Evolutionary conservation across 2,329 filamentous ascomycete species (phyloP).

Genomic region (Penicillium sp.): DNA sequence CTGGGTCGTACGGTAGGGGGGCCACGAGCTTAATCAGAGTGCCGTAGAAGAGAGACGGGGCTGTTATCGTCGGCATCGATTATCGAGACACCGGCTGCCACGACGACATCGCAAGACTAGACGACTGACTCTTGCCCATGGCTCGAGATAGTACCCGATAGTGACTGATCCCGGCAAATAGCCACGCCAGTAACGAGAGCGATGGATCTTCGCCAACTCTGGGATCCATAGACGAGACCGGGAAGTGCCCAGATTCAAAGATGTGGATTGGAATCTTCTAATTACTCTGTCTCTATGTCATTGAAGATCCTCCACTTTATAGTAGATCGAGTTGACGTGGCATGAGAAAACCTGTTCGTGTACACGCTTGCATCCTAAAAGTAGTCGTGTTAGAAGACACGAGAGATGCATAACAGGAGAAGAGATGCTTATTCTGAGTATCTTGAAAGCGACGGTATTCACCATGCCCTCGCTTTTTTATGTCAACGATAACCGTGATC

Average conservation of each 20-base stretch:
- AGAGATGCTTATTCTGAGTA: neutral
- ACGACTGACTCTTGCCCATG: neutral
- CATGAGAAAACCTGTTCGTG: neutral
- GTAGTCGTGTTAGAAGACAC: neutral
- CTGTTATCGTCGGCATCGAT: neutral
- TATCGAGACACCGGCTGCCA: neutral
- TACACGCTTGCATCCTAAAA: neutral
- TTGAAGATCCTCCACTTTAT: too few species aligned
- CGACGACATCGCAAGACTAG: neutral
- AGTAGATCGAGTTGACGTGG: too few species aligned
- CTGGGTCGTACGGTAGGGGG: slow-evolving; percentile 13
- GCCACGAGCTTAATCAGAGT: slow-evolving; percentile 16
- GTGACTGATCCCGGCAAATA: neutral
- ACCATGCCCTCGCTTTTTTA: too few species aligned
- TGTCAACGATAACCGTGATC: neutral
- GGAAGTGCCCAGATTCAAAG: too few species aligned
- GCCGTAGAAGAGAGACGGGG: neutral
- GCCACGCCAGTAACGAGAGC: too few species aligned
- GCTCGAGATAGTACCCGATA: neutral
- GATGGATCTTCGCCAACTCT: too few species aligned
- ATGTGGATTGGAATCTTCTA: too few species aligned
- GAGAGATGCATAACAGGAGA: neutral
- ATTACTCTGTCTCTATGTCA: too few species aligned
- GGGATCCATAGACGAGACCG: too few species aligned
- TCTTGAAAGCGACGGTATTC: neutral